These are phyloP conservation scores for Fusarium piperis DNA, from an alignment of 2,329 filamentous ascomycete species.

Conservation along the genomic window DNA sequence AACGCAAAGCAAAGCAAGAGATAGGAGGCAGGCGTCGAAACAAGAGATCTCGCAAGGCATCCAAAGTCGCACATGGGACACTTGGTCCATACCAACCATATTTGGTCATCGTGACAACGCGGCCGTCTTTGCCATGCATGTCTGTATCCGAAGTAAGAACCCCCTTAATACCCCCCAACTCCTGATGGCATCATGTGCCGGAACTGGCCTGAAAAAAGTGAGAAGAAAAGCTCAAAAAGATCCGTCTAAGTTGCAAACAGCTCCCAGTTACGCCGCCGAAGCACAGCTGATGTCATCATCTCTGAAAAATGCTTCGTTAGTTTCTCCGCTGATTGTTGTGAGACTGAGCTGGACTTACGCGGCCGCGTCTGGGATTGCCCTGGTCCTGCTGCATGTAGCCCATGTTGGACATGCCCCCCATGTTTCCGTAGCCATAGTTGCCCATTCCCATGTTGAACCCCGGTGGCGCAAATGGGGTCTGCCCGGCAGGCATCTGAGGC, in stretches of 20 bases:
- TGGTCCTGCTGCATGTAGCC: constrained; percentile 64
- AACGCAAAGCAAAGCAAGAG: constrained; percentile 25
- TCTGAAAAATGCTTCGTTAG: constrained; percentile 41
- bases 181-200: constrained; percentile 34
- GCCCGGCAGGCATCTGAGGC: constrained; percentile 54
- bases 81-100: constrained; percentile 7
- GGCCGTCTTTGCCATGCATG: constrained; percentile 25
- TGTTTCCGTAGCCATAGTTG: constrained; percentile 57
- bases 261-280: constrained; percentile 14
- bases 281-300: constrained; percentile 38
- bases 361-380: constrained; percentile 65
- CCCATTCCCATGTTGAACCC: constrained; percentile 61
- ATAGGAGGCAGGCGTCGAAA: constrained; percentile 32
- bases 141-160: constrained; percentile 29
- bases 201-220: constrained; percentile 32
- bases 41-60: constrained; percentile 31
- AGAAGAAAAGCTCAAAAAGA: constrained; percentile 31
- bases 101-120: constrained; percentile 24
- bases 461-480: constrained; percentile 59
- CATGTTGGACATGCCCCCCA: constrained; percentile 58
- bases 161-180: constrained; percentile 33
- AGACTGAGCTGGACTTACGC: constrained; percentile 56
- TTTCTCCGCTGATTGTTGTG: constrained; percentile 23
- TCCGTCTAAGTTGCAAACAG: constrained; percentile 27
- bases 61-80: constrained; percentile 31